phyloP scores from a whole-genome alignment of 2,329 filamentous ascomycete species.

The Pseudodiploospora longispora region DNA sequence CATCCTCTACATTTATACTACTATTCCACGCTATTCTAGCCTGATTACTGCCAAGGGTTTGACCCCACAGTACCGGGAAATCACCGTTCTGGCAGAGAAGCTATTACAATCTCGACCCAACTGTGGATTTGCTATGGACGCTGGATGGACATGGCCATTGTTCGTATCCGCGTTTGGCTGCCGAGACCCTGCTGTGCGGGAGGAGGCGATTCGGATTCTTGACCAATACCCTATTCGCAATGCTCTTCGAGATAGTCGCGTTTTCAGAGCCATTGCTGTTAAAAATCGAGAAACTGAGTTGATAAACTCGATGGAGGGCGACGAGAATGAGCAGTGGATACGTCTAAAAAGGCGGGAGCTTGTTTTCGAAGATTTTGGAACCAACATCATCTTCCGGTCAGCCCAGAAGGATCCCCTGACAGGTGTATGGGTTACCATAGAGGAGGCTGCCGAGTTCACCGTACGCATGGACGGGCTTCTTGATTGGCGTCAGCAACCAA shows the following conservation, averaged over 20 bases:
- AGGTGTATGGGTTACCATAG: constrained; percentile 28
- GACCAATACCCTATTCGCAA: constrained; percentile 33
- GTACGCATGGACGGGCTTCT: constrained; percentile 23
- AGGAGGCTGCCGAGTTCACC: constrained; percentile 27
- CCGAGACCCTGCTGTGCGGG: constrained; percentile 28
- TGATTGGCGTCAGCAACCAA: constrained; percentile 26
- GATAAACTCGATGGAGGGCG: constrained; percentile 22
- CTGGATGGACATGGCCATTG: constrained; percentile 37
- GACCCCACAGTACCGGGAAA: constrained; percentile 35
- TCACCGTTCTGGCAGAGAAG: constrained; percentile 29
- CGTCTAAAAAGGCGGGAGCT: constrained; percentile 29
- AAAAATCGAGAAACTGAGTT: constrained; percentile 29
- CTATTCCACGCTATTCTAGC: constrained; percentile 29
- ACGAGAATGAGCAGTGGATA: constrained; percentile 29
- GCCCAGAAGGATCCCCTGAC: constrained; percentile 21
- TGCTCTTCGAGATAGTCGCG: constrained; percentile 33
- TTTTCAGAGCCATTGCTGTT: constrained; percentile 30
- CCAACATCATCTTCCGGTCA: constrained; percentile 29
- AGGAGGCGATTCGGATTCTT: constrained; percentile 33
- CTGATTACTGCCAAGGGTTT: constrained; percentile 27
- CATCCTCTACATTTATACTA: constrained; percentile 31
- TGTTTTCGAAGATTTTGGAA: constrained; percentile 30
- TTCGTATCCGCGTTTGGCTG: constrained; percentile 34
- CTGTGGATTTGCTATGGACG: constrained; percentile 37
- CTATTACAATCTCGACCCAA: constrained; percentile 27